Percentiles rank a stretch among this genome's conserved stretches.
Evolutionary conservation across 164 flowering plant species (phyloP).

Genomic region (Vitis cinerea): DNA sequence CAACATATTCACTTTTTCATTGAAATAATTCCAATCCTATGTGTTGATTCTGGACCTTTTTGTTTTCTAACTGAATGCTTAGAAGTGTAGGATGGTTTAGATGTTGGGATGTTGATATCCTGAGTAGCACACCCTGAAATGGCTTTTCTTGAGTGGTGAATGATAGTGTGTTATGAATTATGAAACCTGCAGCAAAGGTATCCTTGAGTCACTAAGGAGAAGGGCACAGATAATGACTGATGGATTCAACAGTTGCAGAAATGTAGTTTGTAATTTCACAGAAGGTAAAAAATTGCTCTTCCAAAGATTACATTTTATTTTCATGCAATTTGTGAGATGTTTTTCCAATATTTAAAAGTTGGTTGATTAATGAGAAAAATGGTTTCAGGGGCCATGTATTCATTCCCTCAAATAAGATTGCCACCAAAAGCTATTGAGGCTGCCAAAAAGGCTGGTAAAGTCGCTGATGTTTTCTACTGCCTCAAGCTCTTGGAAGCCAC

Average conservation of each 20-base stretch:
- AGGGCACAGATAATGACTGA: slow-evolving; percentile 95
- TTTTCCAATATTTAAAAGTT: neutral
- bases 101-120: neutral
- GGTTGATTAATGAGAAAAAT: neutral
- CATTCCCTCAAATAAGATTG: slow-evolving; percentile 92
- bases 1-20: no score
- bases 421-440: slow-evolving; percentile 94
- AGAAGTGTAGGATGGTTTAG: neutral
- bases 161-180: neutral
- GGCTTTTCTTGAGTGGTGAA: neutral
- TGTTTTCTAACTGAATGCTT: neutral
- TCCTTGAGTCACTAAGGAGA: slow-evolving; percentile 84
- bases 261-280: slow-evolving; percentile 94
- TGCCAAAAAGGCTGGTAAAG: slow-evolving; percentile 83
- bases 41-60: neutral
- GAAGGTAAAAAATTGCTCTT: slow-evolving; percentile 53
- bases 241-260: slow-evolving; percentile 98
- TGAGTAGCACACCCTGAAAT: neutral
- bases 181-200: slow-evolving; percentile 70
- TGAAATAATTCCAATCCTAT: neutral
- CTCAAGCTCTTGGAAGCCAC: slow-evolving; percentile 95
- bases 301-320: neutral
- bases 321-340: neutral
- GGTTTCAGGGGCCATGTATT: slow-evolving; percentile 93
- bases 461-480: slow-evolving; percentile 95